Evolutionary conservation across 495 filamentous ascomycete genomes (phyloP).

Genomic region (Aspergillus sclerotioniger): DNA sequence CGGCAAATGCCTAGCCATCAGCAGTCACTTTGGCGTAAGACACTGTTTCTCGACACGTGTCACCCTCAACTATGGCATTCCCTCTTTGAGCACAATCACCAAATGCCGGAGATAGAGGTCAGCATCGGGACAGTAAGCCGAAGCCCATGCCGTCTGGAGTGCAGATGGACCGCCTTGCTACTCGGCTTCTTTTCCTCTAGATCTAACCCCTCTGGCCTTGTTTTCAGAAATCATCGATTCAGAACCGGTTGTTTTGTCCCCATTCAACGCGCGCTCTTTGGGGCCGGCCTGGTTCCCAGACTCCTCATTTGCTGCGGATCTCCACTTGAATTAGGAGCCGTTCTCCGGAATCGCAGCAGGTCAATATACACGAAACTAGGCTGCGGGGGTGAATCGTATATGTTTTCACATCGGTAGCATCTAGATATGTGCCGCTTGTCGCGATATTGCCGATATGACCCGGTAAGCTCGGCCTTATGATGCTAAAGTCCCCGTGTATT

Average conservation of each 20-base stretch:
- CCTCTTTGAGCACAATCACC: not conserved
- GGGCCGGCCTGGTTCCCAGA: not conserved
- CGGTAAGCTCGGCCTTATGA: not conserved
- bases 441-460: not conserved
- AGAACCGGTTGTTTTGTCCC: not conserved
- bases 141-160: not conserved
- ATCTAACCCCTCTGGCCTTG: too few species aligned
- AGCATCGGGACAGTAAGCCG: not conserved
- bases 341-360: constrained; percentile 6
- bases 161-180: too few species aligned
- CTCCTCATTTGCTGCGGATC: constrained; percentile 11
- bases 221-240: not conserved
- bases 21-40: not conserved
- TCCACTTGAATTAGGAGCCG: constrained; percentile 19
- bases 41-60: constrained; percentile 5
- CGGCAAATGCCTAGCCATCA: not conserved
- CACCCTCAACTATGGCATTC: not conserved
- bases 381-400: not conserved
- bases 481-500: not conserved
- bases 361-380: constrained; percentile 20
- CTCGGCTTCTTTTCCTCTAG: too few species aligned
- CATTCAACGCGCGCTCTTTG: not conserved
- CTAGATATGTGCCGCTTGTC: not conserved
- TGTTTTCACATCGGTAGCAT: too few species aligned
- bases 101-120: not conserved